phyloP scores from a whole-genome alignment of 306 rosid species.

The Hippophae rhamnoides region DNA sequence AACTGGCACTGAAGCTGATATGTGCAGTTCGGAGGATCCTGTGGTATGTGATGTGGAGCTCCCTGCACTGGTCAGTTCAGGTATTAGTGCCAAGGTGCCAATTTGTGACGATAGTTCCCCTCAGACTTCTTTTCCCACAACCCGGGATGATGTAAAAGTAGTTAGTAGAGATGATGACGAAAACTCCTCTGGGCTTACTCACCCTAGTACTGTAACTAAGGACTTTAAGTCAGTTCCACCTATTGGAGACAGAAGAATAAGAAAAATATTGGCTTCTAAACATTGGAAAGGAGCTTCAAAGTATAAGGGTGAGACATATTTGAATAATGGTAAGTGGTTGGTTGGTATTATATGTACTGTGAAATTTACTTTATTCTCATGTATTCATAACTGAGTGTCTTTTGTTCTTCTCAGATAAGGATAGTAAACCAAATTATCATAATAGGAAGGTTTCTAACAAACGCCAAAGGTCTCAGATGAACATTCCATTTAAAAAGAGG shows the following conservation, averaged over 20 bases:
- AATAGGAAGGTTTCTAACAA: constrained; percentile 45
- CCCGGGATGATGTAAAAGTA: constrained; percentile 52
- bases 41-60: constrained; percentile 36
- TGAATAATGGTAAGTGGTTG: constrained; percentile 41
- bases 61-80: constrained; percentile 32
- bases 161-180: constrained; percentile 96
- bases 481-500: constrained; percentile 86
- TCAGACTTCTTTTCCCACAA: constrained; percentile 34
- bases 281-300: constrained; percentile 50
- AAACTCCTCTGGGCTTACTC: constrained; percentile 65
- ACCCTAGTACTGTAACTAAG: constrained; percentile 45
- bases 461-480: constrained; percentile 67
- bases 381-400: constrained; percentile 10
- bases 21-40: constrained; percentile 34
- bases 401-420: constrained; percentile 38
- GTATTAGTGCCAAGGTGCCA: constrained; percentile 44
- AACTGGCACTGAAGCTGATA: constrained; percentile 24
- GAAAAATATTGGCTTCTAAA: constrained; percentile 65
- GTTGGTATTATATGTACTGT: constrained; percentile 5
- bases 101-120: constrained; percentile 31
- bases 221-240: constrained; percentile 39
- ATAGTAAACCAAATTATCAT: constrained; percentile 38
- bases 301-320: constrained; percentile 35
- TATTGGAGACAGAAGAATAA: constrained; percentile 50
- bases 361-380: neutral